These are phyloP conservation scores for Macaranga tanarius DNA, from an alignment of 441 rosid species.

Conservation along the genomic window DNA sequence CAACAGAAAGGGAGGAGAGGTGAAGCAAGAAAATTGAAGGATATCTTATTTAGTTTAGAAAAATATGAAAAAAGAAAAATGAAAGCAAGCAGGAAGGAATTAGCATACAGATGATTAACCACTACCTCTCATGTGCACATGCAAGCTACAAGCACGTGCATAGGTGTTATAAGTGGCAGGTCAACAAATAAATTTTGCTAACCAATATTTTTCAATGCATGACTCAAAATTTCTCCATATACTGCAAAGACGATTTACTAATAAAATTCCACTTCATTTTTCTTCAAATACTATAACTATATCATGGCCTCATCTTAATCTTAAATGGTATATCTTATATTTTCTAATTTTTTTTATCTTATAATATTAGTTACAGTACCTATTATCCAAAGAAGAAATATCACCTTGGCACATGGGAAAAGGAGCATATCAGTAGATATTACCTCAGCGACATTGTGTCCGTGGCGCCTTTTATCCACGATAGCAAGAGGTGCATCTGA, in stretches of 20 bases:
- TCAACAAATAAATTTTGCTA: not conserved
- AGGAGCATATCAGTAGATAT: not conserved
- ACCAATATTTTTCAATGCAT: not conserved
- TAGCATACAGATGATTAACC: not conserved
- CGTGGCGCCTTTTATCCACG: constrained; percentile 94
- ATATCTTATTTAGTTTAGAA: not conserved
- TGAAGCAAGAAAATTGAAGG: too few relatives aligned
- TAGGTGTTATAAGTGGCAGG: not conserved
- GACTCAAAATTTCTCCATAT: not conserved
- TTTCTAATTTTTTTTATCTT: too few relatives aligned
- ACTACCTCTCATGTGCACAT: not conserved
- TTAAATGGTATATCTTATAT: too few relatives aligned
- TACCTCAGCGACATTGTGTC: constrained; percentile 97
- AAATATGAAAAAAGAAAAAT: not conserved
- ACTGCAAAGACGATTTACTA: too few relatives aligned
- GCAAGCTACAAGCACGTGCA: not conserved
- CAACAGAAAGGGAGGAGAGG: not conserved
- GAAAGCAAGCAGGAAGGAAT: not conserved
- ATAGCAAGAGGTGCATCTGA: constrained; percentile 97
- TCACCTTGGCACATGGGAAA: not conserved
- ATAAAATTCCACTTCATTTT: too few relatives aligned
- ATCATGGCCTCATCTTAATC: too few relatives aligned
- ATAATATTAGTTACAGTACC: too few relatives aligned
- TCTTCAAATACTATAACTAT: too few relatives aligned
- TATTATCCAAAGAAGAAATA: too few relatives aligned